phyloP scores from a whole-genome alignment of 2,329 filamentous ascomycete species.

The Apiospora phragmitis region DNA sequence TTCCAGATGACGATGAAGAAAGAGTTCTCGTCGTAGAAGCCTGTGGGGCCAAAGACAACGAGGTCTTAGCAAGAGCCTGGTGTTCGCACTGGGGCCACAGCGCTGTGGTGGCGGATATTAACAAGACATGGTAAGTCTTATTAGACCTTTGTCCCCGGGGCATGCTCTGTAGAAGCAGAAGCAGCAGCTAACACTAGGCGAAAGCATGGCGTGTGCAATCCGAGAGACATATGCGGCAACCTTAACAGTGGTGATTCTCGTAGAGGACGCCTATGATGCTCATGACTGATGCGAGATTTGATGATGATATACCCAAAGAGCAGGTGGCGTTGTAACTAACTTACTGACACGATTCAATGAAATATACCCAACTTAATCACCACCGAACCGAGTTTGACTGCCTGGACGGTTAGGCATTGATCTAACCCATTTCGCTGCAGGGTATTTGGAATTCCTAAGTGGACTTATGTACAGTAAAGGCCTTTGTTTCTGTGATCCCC shows the following conservation, averaged over 20 bases:
- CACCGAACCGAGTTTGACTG: background rate
- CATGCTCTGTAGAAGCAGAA: background rate
- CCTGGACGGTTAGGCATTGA: background rate
- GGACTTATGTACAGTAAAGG: too few species aligned
- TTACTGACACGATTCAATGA: background rate
- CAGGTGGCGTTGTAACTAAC: background rate
- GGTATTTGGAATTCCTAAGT: too few species aligned
- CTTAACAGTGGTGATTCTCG: slow-evolving; percentile 69
- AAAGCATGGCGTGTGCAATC: slow-evolving; percentile 70
- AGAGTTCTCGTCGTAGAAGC: slow-evolving; percentile 72
- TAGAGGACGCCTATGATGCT: slow-evolving; percentile 50
- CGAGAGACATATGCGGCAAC: slow-evolving; percentile 75
- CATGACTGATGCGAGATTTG: slow-evolving; percentile 8
- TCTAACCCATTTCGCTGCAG: too few species aligned
- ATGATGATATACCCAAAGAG: background rate
- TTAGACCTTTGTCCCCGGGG: background rate
- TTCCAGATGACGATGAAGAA: slow-evolving; percentile 57
- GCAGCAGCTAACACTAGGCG: background rate
- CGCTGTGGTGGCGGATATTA: slow-evolving; percentile 68
- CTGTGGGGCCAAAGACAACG: slow-evolving; percentile 72
- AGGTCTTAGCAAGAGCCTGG: slow-evolving; percentile 76
- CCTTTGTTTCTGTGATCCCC: too few species aligned
- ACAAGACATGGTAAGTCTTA: slow-evolving; percentile 62
- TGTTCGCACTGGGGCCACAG: slow-evolving; percentile 74
- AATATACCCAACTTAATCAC: background rate